Conservation (phyloP, 2,329 filamentous ascomycete species). For the Fusarium torreyae region DNA sequence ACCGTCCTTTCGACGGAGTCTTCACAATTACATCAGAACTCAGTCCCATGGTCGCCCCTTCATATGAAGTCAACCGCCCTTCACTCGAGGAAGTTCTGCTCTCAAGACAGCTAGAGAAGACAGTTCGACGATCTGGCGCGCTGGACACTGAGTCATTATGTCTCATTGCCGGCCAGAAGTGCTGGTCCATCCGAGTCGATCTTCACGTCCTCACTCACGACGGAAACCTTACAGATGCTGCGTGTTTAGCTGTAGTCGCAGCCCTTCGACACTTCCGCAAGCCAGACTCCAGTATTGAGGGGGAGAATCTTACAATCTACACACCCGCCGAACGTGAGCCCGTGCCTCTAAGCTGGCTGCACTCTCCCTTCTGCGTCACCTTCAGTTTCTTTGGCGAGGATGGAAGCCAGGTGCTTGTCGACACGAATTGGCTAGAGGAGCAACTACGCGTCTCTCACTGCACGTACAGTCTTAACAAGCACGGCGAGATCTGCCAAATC, state of each 20-base stretch:
- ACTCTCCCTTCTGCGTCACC: conserved; percentile 91
- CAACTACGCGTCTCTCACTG: conserved; percentile 80
- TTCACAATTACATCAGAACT: conserved; percentile 95
- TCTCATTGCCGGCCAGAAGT: conserved; percentile 90
- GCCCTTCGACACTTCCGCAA: conserved; percentile 92
- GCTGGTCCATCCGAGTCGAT: conserved; percentile 92
- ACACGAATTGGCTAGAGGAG: conserved; percentile 82
- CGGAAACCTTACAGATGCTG: conserved; percentile 88
- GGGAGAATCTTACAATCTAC: conserved; percentile 87
- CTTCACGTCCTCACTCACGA: conserved; percentile 93
- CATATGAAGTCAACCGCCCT: conserved; percentile 87
- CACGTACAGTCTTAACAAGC: conserved; percentile 88
- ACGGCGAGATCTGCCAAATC: conserved; percentile 92
- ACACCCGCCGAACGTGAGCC: conserved; percentile 89
- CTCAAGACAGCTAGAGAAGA: conserved; percentile 92
- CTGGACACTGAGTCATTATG: conserved; percentile 97
- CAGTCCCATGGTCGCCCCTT: conserved; percentile 90
- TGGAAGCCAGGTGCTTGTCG: conserved; percentile 77
- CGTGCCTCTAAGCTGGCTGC: conserved; percentile 89
- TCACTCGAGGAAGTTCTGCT: conserved; percentile 89
- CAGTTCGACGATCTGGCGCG: conserved; percentile 90
- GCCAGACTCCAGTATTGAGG: conserved; percentile 89
- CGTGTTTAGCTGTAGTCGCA: conserved; percentile 89
- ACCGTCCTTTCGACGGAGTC: conserved; percentile 94
- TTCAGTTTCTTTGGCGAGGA: conserved; percentile 86